Percentiles rank a stretch among this genome's conserved stretches.
Evolutionary conservation across 2,329 filamentous ascomycete genomes (phyloP).

Genomic region (Colletotrichum orbiculare): DNA sequence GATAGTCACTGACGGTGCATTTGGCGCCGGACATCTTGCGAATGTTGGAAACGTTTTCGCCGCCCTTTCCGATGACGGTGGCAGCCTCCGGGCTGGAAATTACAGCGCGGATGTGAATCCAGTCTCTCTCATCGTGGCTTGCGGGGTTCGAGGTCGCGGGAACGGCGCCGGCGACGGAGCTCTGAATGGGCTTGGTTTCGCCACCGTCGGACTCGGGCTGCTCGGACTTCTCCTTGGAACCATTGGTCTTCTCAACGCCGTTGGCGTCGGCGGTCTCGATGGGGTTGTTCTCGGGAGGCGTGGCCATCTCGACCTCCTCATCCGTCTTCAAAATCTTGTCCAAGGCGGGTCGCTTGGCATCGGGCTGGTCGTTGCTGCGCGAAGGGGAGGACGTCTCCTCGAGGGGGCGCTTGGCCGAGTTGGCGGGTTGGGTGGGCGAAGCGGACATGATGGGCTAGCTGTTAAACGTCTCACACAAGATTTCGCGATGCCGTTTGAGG

Average conservation of each 20-base stretch:
- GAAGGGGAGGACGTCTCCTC: constrained; percentile 98
- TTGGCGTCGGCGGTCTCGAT: constrained; percentile 59
- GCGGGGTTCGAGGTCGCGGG: constrained; percentile 57
- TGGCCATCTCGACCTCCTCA: constrained; percentile 61
- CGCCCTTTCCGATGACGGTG: constrained; percentile 97
- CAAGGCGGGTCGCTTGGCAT: constrained; percentile 95
- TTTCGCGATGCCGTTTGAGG: constrained; percentile 55
- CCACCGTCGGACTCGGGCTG: constrained; percentile 72
- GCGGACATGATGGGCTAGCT: constrained; percentile 71
- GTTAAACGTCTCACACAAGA: constrained; percentile 39
- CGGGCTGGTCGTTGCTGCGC: constrained; percentile 89
- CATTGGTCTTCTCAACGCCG: constrained; percentile 61
- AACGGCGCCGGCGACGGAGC: constrained; percentile 47
- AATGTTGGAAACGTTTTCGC: constrained; percentile 98
- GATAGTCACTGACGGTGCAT: constrained; percentile 98
- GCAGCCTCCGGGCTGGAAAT: constrained; percentile 98
- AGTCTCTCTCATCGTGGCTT: constrained; percentile 88
- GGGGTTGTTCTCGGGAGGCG: constrained; percentile 49
- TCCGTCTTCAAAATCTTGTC: constrained; percentile 87
- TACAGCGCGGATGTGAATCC: constrained; percentile 96
- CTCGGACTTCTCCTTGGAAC: constrained; percentile 66
- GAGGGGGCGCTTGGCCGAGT: constrained; percentile 89
- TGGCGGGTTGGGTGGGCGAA: constrained; percentile 72
- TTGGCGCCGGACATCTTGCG: constrained; percentile 94
- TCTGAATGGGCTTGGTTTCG: constrained; percentile 56